Percentiles rank a stretch among this genome's conserved stretches.
phyloP scores from a whole-genome alignment of 2,329 filamentous ascomycete genomes.

The Atkinsonella texensis region DNA sequence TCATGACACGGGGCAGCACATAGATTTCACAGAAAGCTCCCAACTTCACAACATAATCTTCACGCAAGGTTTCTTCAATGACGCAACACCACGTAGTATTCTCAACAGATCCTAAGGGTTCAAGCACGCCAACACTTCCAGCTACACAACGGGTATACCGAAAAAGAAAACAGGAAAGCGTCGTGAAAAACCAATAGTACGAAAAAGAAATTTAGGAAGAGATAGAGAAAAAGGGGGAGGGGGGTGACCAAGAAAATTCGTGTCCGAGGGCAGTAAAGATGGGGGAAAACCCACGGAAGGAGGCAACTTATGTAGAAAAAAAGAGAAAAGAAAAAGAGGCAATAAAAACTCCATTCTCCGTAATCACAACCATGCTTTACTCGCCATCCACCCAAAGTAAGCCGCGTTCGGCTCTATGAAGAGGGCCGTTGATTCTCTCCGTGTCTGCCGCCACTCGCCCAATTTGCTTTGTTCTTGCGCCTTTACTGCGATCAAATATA shows the following conservation, averaged over 20 bases:
- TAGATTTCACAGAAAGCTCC: background rate
- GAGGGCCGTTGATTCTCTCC: background rate
- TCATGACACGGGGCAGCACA: too few species aligned
- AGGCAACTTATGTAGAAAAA: background rate
- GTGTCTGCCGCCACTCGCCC: background rate
- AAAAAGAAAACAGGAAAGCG: background rate
- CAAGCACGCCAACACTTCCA: background rate
- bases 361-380: background rate
- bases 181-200: background rate
- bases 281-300: too few species aligned
- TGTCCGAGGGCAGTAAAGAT: too few species aligned
- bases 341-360: slow-evolving; percentile 1
- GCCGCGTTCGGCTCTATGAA: background rate
- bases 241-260: too few species aligned
- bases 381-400: background rate
- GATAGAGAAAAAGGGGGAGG: background rate
- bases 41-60: too few species aligned
- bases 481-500: background rate
- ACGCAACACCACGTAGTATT: background rate
- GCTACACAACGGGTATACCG: slow-evolving; percentile 1
- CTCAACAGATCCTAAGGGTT: background rate
- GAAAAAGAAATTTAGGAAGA: background rate
- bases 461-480: background rate
- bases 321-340: background rate
- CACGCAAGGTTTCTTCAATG: background rate